Evolutionary conservation across 2,329 filamentous ascomycete species (phyloP), one percentile per base, ranked within the genome.

Genomic region (Ceratocystis diversiconidia): DNA sequence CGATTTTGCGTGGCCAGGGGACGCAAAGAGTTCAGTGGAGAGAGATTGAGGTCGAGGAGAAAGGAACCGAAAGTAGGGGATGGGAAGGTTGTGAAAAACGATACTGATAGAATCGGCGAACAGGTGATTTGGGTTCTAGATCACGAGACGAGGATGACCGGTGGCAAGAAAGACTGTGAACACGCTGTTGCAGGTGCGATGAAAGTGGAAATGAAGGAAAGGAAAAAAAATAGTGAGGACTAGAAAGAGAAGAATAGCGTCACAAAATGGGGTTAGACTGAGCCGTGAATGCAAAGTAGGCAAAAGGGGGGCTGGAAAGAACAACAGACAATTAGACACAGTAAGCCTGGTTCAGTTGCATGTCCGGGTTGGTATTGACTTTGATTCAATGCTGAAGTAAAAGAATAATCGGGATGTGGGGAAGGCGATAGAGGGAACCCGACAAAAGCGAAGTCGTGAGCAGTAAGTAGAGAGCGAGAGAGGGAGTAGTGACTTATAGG

Each of bases 151-250:
- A 36, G 36, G 36, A 41, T 41, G 36, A 12, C 36, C 8, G 10
- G 36, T 41, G 36, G 36, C 36, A 41, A 41, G 8, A 41, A 41
- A 41, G 2, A 12, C 10, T 12, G 36, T 3, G 10, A 41, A 41
- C 36, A 41, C 32, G 10, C 2, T 36, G 10, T 12, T 36, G 32
- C 32, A 32, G 30, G 6, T 32, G 30, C 6, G n/a, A 22, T 44
- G 50, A 36, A 25, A 41, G 17, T 19, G 19, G 22, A 50, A 43
- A 46, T 25, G n/a, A 44, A 62, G 15, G 43, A 60, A 66, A 66
- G 61, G 5, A 19, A 41, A 25, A 46, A 19, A 30, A 12, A n/a
- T 30, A 22, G n/a, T 12, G 41, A 60, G 4, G 36, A 61, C 19
- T 43, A 28, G 46, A 57, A 62, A 1, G 19, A 17, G 30, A 32